Base-by-base conservation (phyloP, 1,284 basidiomycete species). In the Moesziomyces sp. region DNA sequence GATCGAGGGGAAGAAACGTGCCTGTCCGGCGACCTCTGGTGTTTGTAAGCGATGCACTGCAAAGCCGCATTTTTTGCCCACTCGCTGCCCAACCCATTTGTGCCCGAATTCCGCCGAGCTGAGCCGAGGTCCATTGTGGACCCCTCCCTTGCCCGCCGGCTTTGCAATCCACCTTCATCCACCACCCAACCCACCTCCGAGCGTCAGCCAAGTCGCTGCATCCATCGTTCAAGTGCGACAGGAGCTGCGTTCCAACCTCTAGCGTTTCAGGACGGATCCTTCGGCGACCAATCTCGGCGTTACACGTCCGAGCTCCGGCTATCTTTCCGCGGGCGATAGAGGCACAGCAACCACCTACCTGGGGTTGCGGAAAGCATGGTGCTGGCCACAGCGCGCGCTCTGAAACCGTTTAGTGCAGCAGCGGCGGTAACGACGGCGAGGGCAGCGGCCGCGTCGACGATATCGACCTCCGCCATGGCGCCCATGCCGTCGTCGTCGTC, bases 401-500 rank as follows among this genome's bases (percentile, higher is more conserved):
- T 46, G 5, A 69, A 69, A 42, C 66, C 66, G n/a, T 59, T 62
- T n/a, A 43, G 55, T 9, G 59, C 65, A 18, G 65, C 65, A 16
- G 45, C 58, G 4, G n/a, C 33, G 5, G 53, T 55, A 11, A 28
- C 58, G 5, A 19, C 28, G 8, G 19, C 47, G 24, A 42, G 52
- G 10, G 47, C 33, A 9, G 51, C 58, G 10, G 9, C 48, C 16
- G 58, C 59, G 28, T 48, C 66, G 23, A 55, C 58, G 52, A 58
- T 59, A 6, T 54, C 55, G 26, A 53, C 56, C 11, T 43, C 53
- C 13, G 6, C 51, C 18, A 33, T 50, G 5, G 18, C 42, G 14
- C 46, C 56, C 3, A 13, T 33, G 30, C 10, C 30, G 30, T 33
- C 30, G 30, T 33, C 30, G 30, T 69, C 59, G 3, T 62, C 69